Base-by-base conservation (phyloP, 352 stramenopile genomes). In the Pythium sp. region DNA sequence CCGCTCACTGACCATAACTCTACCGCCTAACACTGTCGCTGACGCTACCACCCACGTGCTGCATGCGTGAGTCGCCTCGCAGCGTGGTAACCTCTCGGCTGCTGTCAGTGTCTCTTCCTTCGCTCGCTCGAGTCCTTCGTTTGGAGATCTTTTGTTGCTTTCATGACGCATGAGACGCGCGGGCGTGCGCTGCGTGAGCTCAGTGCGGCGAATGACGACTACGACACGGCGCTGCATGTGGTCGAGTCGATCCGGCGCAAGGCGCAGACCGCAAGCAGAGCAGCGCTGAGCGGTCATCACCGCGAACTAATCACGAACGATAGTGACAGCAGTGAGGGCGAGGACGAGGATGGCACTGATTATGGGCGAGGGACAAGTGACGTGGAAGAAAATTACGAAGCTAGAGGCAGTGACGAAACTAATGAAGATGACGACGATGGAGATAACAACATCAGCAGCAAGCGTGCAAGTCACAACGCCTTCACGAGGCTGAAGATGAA, bases 231-330 rank as follows among this genome's bases (percentile, higher is more conserved):
- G 24, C 47, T 67, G 65, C 49, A 71, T 24, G 62, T 66, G 9
- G 65, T 66, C 58, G 65, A 66, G 53, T 71, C 59, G 28, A 71
- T 71, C n/a, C 65, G 59, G 34, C 65, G 65, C 34, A 71, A 66
- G 41, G 59, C 65, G 58, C 53, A 58, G 55, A 69, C 30, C 22
- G 62, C 62, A 18, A 68, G 24, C 3, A 30, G 34, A 26, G 56
- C 41, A 1, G 28, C 49, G 41, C 47, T n/a, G 3, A 30, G 38
- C 14, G 28, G 30, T 20, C 22, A n/a, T 34, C 15, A 63, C 1
- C 12, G 26, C 38, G 20, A 58, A 12, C 43, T 58, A 20, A 32
- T 30, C 18, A 55, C 64, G 5, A 15, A 34, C 18, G 53, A 28
- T 0, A 55, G n/a, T 30, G 53, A 57, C 5, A 38, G 30, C 14